phyloP scores from a whole-genome alignment of 345 rosid species.

The Camelina laxa region DNA sequence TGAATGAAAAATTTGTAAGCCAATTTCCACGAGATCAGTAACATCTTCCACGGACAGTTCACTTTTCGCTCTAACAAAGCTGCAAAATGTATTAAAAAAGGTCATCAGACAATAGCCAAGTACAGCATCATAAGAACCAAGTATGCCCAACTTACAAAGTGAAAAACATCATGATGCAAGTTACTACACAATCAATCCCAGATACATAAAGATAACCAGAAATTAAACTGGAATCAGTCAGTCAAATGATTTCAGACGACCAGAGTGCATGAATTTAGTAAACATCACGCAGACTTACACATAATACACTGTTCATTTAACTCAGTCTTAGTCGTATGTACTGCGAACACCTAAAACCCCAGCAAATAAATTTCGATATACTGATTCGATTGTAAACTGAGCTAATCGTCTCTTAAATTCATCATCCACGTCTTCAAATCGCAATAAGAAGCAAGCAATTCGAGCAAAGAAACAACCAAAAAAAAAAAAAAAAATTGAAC shows the following conservation, averaged over 20 bases:
- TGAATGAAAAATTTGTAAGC: slow-evolving; percentile 69
- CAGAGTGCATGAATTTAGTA: too few relatives aligned
- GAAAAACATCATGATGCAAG: slow-evolving; percentile 19
- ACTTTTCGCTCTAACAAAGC: slow-evolving; percentile 92
- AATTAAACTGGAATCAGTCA: not conserved
- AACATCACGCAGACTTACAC: too few relatives aligned
- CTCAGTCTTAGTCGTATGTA: slow-evolving; percentile 10
- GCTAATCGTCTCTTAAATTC: not conserved
- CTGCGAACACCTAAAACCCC: slow-evolving; percentile 22
- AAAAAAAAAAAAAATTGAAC: not conserved
- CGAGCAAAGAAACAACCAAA: slow-evolving; percentile 20
- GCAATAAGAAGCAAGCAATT: slow-evolving; percentile 25
- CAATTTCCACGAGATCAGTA: slow-evolving; percentile 62
- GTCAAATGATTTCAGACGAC: too few relatives aligned
- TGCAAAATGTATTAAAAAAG: slow-evolving; percentile 42
- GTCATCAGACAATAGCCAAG: slow-evolving; percentile 22
- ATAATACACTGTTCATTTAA: not conserved
- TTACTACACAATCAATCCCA: slow-evolving; percentile 22
- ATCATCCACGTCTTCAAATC: slow-evolving; percentile 17
- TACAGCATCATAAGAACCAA: slow-evolving; percentile 25
- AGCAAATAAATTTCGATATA: slow-evolving; percentile 2
- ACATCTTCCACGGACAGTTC: slow-evolving; percentile 82
- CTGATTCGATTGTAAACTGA: not conserved
- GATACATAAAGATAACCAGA: slow-evolving; percentile 19
- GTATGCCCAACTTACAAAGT: slow-evolving; percentile 6